Evolutionary conservation across 441 rosid genomes (phyloP), one percentile per base, ranked within the genome.

Genomic region (Populus hybrid): DNA sequence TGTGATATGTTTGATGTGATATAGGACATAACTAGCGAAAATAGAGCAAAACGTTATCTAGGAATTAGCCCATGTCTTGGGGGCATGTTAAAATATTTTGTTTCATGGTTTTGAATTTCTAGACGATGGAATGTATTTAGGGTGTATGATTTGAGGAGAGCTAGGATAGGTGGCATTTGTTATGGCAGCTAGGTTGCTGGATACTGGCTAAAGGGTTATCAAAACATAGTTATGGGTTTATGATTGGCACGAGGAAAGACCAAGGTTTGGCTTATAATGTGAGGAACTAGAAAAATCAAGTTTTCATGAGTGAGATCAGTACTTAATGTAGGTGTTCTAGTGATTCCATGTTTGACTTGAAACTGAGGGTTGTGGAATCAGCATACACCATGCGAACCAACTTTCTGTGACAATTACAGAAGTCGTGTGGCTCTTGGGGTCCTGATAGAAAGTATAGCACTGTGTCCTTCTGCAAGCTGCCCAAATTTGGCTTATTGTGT

Each of bases 191-290:
- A 69, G 23, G 56, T 50, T 64, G 50, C 70, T 26, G 12, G n/a
- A 64, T 7, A n/a, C 7, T 14, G 56, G 56, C 56, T 26, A 56
- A 67, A 26, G 29, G 63, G 20, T 63, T 21, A 24, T 50, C 18
- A 45, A 68, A 28, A 33, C 56, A 56, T 7, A 24, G 26, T 40
- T 23, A 16, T 67, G 12, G 68, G 35, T 65, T 45, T 18, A 53
- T 76, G 31, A 76, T 68, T 50, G 73, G 45, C 26, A 11, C 38
- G 56, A 68, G 72, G 66, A 69, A 61, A 56, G 38, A 33, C 31
- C 36, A 69, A 59, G 56, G 18, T 61, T 59, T 56, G 35, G 67
- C 68, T 40, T 71, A 28, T 9, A 21, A 53, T 66, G 35, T 53
- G n/a, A 64, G 56, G 56, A 50, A 50, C 56, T 50, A 14, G 56